Conservation (phyloP, 164 flowering plant species). For the Tetrastigma voinierianum region DNA sequence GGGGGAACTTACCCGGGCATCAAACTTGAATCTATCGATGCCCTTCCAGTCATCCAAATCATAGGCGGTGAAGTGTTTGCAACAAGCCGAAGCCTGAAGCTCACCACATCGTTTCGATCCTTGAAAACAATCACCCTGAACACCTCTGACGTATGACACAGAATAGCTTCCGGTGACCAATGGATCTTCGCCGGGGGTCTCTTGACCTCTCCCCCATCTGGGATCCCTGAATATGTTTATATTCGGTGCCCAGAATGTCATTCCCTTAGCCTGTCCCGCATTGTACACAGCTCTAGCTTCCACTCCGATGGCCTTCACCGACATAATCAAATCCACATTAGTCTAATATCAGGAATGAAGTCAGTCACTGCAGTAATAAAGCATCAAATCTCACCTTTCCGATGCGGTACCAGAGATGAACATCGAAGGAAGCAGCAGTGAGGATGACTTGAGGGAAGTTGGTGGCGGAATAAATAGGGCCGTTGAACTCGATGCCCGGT, state of each 20-base stretch:
- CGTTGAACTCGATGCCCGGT: slow-evolving; percentile 46
- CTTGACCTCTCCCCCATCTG: slow-evolving; percentile 98
- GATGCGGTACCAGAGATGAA: slow-evolving; percentile 71
- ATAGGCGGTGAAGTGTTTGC: slow-evolving; percentile 94
- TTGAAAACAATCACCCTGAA: slow-evolving; percentile 72
- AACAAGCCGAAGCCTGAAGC: slow-evolving; percentile 89
- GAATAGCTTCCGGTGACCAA: slow-evolving; percentile 56
- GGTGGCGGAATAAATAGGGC: slow-evolving; percentile 56
- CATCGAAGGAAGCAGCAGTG: slow-evolving; percentile 75
- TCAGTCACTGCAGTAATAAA: neutral
- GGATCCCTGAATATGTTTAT: slow-evolving; percentile 90
- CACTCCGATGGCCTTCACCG: slow-evolving; percentile 52
- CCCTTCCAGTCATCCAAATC: slow-evolving; percentile 86
- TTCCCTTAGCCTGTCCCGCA: slow-evolving; percentile 81
- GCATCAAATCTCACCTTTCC: slow-evolving; percentile 43
- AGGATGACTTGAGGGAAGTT: slow-evolving; percentile 93
- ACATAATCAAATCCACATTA: neutral
- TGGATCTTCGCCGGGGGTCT: slow-evolving; percentile 97
- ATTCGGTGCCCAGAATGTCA: slow-evolving; percentile 98
- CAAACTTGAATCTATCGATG: slow-evolving; percentile 50
- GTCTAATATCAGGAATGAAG: neutral
- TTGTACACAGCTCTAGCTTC: slow-evolving; percentile 90
- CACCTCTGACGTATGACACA: slow-evolving; percentile 72
- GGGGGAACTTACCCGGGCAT: slow-evolving; percentile 55
- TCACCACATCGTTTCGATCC: slow-evolving; percentile 41